Evolutionary conservation across 2,329 filamentous ascomycete species (phyloP), one percentile per base, ranked within the genome.

Genomic region (Monilinia fructigena): DNA sequence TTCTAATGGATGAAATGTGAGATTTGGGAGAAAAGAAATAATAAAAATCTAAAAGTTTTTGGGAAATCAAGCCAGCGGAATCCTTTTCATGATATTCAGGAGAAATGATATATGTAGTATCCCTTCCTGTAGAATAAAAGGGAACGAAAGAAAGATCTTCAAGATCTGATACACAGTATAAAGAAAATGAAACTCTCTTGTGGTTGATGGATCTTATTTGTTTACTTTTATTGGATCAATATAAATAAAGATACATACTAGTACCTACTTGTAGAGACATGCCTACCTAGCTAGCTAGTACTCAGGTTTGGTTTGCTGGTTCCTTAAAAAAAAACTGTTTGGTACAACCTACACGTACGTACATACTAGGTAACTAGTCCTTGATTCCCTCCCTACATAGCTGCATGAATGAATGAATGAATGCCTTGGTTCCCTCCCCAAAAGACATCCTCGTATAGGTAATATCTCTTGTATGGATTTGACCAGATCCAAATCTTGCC

Each of bases 1-100:
- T 35, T 71, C 75, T 26, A 76, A 76, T 67, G 75, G 75, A 50
- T 76, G 68, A 71, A 42, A 56, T 3, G 14, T 8, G n/a, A 47
- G 18, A 60, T 61, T 40, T 65, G 35, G 10, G 35, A 28, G 50
- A 50, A 42, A 63, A 66, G 18, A 62, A 55, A 67, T 63, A 66
- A 52, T 48, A 53, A 67, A 53, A 53, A 63, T 31, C 23, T 52
- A 50, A 55, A 60, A 38, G 42, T 6, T 48, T 31, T 23, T 65
- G 48, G 35, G 28, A 55, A n/a, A 12, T 55, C 7, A 16, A 45
- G 4, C 5, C 31, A 35, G 31, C 20, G 52, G 52, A n/a, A n/a
- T 18, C 28, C 28, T 42, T 4, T 18, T 55, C 28, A 62, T 63
- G 64, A 66, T 40, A 55, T 63, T 48, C 65, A 66, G 56, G 59